These are phyloP conservation scores for Akanthomyces dipterigenus DNA, from an alignment of 2,329 filamentous ascomycete genomes.

Conservation along the genomic window DNA sequence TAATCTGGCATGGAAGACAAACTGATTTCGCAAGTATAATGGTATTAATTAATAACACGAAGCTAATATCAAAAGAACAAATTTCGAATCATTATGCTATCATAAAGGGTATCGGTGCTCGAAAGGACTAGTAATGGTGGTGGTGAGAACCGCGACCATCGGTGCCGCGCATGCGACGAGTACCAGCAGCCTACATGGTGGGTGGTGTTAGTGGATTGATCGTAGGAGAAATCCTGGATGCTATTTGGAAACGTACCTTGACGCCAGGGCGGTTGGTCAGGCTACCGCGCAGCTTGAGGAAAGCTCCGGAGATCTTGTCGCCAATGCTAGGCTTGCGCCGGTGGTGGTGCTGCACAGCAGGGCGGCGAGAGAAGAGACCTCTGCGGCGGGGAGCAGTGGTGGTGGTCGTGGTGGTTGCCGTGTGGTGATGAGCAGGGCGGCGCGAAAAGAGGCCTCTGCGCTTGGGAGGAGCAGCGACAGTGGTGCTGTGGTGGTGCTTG, in stretches of 20 bases:
- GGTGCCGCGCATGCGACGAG: slow-evolving; percentile 66
- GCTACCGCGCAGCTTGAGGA: slow-evolving; percentile 66
- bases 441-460: slow-evolving; percentile 12
- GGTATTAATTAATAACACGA: not conserved
- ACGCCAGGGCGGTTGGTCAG: slow-evolving; percentile 62
- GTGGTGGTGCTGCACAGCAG: slow-evolving; percentile 41
- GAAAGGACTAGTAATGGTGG: not conserved
- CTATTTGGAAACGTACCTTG: slow-evolving; percentile 45
- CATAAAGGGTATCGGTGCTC: not conserved
- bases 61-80: not conserved
- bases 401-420: slow-evolving; percentile 19
- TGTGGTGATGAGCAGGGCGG: slow-evolving; percentile 20
- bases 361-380: slow-evolving; percentile 34
- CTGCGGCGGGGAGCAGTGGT: slow-evolving; percentile 36
- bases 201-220: not conserved
- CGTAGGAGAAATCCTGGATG: no score
- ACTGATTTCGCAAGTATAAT: not conserved
- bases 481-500: slow-evolving; percentile 14
- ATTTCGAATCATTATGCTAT: not conserved
- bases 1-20: not conserved
- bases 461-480: slow-evolving; percentile 12
- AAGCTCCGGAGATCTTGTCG: slow-evolving; percentile 71
- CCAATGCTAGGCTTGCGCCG: slow-evolving; percentile 61
- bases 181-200: slow-evolving; percentile 56
- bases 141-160: slow-evolving; percentile 56